Base-by-base conservation (phyloP, 306 rosid genomes). In the Ochetophila trinervis region DNA sequence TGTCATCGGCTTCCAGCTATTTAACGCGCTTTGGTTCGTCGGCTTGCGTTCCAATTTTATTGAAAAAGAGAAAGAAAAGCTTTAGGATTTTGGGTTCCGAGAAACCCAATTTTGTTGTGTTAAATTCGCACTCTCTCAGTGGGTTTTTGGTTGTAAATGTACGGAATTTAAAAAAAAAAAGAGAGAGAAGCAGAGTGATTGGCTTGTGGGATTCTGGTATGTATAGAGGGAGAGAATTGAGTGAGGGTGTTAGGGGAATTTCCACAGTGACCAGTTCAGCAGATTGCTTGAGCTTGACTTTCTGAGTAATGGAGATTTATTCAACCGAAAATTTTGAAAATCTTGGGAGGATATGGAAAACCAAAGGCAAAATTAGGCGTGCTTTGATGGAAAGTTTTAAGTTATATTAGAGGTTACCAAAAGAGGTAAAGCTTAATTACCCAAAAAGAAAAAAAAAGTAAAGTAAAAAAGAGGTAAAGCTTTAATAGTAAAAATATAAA, bases 21-120 rank as follows among this genome's bases (percentile, higher is more conserved):
- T 20, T 18, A 61, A 83, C 96, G 90, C 92, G 92, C 19, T 84
- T 82, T 71, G 57, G 34, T 60, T 67, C 85, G 89, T 79, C 75
- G 82, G 67, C 63, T 77, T 61, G 67, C 60, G 60, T 48, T 27
- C 57, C 37, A 18, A 47, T 21, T 17, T 49, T n/a, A 3, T 34
- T 5, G 4, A 19, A 0, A 6, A 22, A 58, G 36, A 37, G 27
- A 9, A 34, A 54, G 22, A 51, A 30, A 27, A 55, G 10, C 37
- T 16, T 17, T 10, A 7, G 24, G 4, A 44, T 58, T 48, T 50
- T 30, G 70, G 69, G 63, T 57, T 27, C 20, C 3, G 54, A 67
- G 63, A 14, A 57, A 50, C 34, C 48, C 61, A 54, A 53, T 13
- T 62, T 62, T 44, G 62, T 54, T 45, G 11, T 50, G 4, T 51